Evolutionary conservation across 1,284 basidiomycete genomes (phyloP).

Genomic region (Anthracocystis walkeri): DNA sequence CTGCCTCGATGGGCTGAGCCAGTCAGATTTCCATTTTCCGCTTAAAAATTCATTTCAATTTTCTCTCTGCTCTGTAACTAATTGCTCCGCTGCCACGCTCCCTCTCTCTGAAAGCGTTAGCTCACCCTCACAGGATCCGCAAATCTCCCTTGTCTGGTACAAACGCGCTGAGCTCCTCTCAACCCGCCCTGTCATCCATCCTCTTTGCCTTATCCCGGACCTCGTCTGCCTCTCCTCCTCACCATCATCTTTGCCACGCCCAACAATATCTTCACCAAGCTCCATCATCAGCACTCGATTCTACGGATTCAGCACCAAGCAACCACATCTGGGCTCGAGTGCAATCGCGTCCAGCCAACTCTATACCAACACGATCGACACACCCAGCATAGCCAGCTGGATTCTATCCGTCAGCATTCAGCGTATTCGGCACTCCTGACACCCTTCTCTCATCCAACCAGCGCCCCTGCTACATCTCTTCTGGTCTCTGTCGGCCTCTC

Average conservation of each 20-base stretch:
- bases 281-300: background rate
- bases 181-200: background rate
- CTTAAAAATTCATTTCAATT: background rate
- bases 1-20: background rate
- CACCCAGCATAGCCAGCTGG: background rate
- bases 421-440: background rate
- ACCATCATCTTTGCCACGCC: conserved; percentile 1
- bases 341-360: background rate
- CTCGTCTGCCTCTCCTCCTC: background rate
- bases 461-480: background rate
- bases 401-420: background rate
- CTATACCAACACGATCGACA: background rate
- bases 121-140: background rate
- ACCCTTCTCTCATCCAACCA: background rate
- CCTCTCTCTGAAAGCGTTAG: background rate
- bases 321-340: background rate
- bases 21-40: conserved; percentile 1
- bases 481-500: background rate
- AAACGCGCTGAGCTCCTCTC: conserved; percentile 1
- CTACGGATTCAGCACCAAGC: background rate
- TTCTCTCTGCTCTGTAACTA: background rate
- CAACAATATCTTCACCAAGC: background rate
- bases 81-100: background rate
- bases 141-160: conserved; percentile 3
- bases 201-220: background rate